A percentile compares a stretch with the other conserved stretches of the same genome.
phyloP scores from a whole-genome alignment of 2,329 filamentous ascomycete genomes.

The Coniochaeta pulveracea region DNA sequence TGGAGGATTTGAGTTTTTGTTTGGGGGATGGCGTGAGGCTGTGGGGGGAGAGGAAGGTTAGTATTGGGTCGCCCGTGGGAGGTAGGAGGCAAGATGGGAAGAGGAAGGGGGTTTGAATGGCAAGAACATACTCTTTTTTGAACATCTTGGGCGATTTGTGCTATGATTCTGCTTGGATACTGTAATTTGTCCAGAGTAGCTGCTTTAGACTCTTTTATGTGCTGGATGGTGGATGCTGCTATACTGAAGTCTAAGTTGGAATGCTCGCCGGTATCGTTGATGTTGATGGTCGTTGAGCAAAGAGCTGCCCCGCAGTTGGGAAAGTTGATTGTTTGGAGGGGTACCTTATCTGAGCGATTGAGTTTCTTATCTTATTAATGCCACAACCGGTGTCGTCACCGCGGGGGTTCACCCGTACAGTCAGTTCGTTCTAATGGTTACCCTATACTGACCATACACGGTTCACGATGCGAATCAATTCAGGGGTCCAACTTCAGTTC shows the following conservation, averaged over 20 bases:
- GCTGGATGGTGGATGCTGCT: no score
- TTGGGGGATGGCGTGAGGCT: constrained; percentile 71
- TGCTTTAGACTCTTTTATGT: no score
- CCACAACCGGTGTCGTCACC: constrained; percentile 8
- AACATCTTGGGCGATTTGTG: constrained; percentile 68
- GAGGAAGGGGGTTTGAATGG: not conserved
- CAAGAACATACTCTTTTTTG: constrained; percentile 67
- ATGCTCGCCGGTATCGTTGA: not conserved
- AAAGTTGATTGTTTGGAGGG: constrained; percentile 9
- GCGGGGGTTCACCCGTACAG: constrained; percentile 1
- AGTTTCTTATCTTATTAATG: not conserved
- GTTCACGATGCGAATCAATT: no score
- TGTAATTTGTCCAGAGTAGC: no score
- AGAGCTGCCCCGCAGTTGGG: constrained; percentile 4
- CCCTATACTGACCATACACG: no score
- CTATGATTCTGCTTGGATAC: no score
- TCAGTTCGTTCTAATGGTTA: not conserved
- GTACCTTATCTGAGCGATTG: constrained; percentile 5
- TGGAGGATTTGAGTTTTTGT: constrained; percentile 95
- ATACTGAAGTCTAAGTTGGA: no score
- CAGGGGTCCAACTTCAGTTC: no score
- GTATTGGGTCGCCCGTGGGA: constrained; percentile 11
- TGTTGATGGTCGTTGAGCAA: constrained; percentile 1
- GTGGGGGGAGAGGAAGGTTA: constrained; percentile 11
- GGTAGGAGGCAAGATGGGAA: not conserved